phyloP scores from a whole-genome alignment of 2,329 filamentous ascomycete genomes.

The Cladosporium sp. region DNA sequence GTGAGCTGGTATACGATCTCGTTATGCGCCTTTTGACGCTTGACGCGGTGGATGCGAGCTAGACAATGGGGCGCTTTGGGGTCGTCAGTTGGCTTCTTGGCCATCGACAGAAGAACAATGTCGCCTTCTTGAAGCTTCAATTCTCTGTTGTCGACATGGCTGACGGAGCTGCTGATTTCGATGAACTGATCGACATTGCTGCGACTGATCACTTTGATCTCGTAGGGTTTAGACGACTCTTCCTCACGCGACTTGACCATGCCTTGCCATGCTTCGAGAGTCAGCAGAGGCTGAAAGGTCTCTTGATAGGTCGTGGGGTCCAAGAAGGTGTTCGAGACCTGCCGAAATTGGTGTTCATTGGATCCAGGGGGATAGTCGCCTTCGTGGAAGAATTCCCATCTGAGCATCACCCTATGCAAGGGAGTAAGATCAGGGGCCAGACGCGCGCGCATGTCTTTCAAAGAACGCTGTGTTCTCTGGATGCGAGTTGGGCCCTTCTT shows the following conservation, averaged over 20 bases:
- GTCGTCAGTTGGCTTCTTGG: slow-evolving; percentile 64
- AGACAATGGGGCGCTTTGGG: slow-evolving; percentile 72
- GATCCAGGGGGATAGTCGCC: slow-evolving; percentile 78
- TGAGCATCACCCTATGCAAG: slow-evolving; percentile 79
- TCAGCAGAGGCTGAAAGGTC: slow-evolving; percentile 85
- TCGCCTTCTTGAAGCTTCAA: slow-evolving; percentile 76
- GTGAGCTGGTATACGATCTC: slow-evolving; percentile 86
- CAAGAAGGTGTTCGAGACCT: slow-evolving; percentile 73
- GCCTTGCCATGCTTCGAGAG: slow-evolving; percentile 92
- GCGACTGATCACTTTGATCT: slow-evolving; percentile 81
- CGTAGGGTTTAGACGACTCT: slow-evolving; percentile 72
- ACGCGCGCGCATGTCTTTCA: slow-evolving; percentile 91
- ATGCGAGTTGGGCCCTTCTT: slow-evolving; percentile 77
- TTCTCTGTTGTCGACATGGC: slow-evolving; percentile 65
- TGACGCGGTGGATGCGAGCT: slow-evolving; percentile 75
- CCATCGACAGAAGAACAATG: slow-evolving; percentile 78
- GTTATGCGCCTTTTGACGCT: slow-evolving; percentile 72
- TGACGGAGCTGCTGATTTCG: slow-evolving; percentile 83
- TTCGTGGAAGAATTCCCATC: slow-evolving; percentile 92
- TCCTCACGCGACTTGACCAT: slow-evolving; percentile 91
- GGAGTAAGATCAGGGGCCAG: slow-evolving; percentile 83
- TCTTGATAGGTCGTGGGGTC: slow-evolving; percentile 76
- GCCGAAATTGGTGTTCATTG: slow-evolving; percentile 65
- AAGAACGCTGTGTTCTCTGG: slow-evolving; percentile 70
- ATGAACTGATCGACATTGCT: slow-evolving; percentile 90